Evolutionary conservation across 2,329 filamentous ascomycete genomes (phyloP).

Genomic region (Xylaria sp.): DNA sequence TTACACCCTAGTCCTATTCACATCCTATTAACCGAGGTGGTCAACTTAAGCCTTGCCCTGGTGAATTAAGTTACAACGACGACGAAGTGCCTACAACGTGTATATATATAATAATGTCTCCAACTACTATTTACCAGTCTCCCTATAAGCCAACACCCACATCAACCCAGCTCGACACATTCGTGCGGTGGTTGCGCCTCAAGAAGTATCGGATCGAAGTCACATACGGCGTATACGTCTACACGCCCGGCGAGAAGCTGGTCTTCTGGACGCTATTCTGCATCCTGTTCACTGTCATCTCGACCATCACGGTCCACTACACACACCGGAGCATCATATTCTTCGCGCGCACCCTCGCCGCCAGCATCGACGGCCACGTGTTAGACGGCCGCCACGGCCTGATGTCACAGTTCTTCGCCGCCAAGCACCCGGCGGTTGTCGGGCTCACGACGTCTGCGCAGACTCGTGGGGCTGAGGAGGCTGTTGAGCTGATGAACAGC

Average conservation of each 20-base stretch:
- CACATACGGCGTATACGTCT: constrained; percentile 82
- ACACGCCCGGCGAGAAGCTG: constrained; percentile 79
- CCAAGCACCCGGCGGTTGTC: constrained; percentile 14
- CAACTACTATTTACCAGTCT: constrained; percentile 22
- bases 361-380: neutral
- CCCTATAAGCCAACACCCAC: constrained; percentile 34
- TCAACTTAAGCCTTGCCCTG: neutral
- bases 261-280: constrained; percentile 81
- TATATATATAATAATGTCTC: constrained; percentile 33
- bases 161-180: constrained; percentile 39
- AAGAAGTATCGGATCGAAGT: constrained; percentile 87
- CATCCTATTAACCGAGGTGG: neutral
- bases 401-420: constrained; percentile 1
- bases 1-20: neutral
- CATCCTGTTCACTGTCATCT: constrained; percentile 73
- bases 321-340: constrained; percentile 72
- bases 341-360: constrained; percentile 55
- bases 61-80: neutral
- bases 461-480: constrained; percentile 11
- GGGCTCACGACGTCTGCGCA: constrained; percentile 22
- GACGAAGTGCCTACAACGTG: neutral
- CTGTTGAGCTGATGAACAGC: constrained; percentile 8
- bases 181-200: constrained; percentile 75
- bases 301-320: constrained; percentile 75
- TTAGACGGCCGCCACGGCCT: constrained; percentile 11